Evolutionary conservation across 2,329 filamentous ascomycete genomes (phyloP).

Genomic region (Didymellaceae sp.): DNA sequence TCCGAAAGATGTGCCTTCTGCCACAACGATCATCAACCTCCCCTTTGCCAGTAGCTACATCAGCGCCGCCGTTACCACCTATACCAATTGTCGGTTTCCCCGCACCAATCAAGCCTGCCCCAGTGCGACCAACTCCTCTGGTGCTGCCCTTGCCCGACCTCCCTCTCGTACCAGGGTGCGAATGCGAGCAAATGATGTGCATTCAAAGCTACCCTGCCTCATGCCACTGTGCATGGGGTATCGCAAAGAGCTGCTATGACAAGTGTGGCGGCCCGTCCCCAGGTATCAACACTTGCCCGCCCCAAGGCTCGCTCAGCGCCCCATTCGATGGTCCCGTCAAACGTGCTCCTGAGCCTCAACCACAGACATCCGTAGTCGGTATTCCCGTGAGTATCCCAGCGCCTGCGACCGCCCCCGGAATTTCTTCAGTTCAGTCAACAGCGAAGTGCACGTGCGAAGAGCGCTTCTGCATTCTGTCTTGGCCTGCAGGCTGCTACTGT

Average conservation of each 20-base stretch:
- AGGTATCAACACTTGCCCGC: conserved; percentile 20
- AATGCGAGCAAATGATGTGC: conserved; percentile 30
- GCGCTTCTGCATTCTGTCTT: conserved; percentile 27
- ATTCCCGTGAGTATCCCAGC: too few relatives aligned
- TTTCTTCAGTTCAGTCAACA: too few relatives aligned
- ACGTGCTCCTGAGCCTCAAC: conserved; percentile 6
- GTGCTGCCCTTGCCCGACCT: conserved; percentile 3
- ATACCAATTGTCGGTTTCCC: conserved; percentile 1
- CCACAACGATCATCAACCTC: not conserved
- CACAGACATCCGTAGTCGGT: not conserved
- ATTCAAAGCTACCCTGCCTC: conserved; percentile 33
- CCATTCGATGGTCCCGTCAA: conserved; percentile 2
- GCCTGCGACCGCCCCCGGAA: too few relatives aligned
- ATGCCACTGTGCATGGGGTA: conserved; percentile 39
- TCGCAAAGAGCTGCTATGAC: conserved; percentile 31
- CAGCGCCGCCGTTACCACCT: not conserved
- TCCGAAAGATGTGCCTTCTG: not conserved
- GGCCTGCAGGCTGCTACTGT: conserved; percentile 42
- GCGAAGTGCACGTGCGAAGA: conserved; percentile 31
- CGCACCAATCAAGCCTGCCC: not conserved
- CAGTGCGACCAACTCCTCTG: not conserved
- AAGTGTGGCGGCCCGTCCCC: conserved; percentile 38
- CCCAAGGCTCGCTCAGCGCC: not conserved
- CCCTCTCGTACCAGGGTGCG: conserved; percentile 13
- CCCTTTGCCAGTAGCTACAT: not conserved